These are phyloP conservation scores for Alternaria sp. DNA, from an alignment of 2,329 filamentous ascomycete species.

Conservation along the genomic window DNA sequence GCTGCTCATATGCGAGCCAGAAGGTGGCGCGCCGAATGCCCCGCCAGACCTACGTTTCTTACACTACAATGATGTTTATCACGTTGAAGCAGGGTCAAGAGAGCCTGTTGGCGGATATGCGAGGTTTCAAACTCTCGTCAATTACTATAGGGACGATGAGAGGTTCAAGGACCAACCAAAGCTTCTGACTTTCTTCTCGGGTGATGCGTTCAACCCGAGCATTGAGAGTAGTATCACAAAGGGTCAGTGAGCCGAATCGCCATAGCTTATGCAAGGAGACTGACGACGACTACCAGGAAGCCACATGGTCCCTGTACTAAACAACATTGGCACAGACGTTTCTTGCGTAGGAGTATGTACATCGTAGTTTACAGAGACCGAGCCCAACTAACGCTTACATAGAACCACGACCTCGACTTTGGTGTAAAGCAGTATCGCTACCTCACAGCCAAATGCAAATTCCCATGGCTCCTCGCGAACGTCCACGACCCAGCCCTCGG, in stretches of 20 bases:
- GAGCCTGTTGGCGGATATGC: conserved; percentile 85
- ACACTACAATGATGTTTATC: conserved; percentile 96
- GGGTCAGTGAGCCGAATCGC: conserved; percentile 56
- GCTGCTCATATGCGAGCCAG: conserved; percentile 53
- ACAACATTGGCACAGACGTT: conserved; percentile 77
- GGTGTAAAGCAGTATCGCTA: conserved; percentile 82
- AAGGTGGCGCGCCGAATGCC: conserved; percentile 53
- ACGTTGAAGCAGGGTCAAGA: conserved; percentile 77
- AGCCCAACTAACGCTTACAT: conserved; percentile 19
- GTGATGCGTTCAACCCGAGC: conserved; percentile 92
- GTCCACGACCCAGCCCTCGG: conserved; percentile 85
- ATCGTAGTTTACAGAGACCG: not conserved
- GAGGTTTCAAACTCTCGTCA: conserved; percentile 80
- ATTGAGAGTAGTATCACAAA: conserved; percentile 90
- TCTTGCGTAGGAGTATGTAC: conserved; percentile 80
- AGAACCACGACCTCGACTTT: conserved; percentile 95
- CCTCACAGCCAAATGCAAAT: conserved; percentile 76
- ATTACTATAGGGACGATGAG: conserved; percentile 74
- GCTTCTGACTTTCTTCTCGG: conserved; percentile 84
- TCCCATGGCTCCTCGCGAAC: conserved; percentile 91
- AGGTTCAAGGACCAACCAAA: conserved; percentile 70
- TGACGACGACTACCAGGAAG: conserved; percentile 58
- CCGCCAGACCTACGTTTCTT: conserved; percentile 79
- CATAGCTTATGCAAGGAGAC: not conserved
- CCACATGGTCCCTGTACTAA: conserved; percentile 89